Evolutionary conservation across 2,329 filamentous ascomycete genomes (phyloP), one percentile per base, ranked within the genome.

Genomic region (Macrophomina phaseolina): DNA sequence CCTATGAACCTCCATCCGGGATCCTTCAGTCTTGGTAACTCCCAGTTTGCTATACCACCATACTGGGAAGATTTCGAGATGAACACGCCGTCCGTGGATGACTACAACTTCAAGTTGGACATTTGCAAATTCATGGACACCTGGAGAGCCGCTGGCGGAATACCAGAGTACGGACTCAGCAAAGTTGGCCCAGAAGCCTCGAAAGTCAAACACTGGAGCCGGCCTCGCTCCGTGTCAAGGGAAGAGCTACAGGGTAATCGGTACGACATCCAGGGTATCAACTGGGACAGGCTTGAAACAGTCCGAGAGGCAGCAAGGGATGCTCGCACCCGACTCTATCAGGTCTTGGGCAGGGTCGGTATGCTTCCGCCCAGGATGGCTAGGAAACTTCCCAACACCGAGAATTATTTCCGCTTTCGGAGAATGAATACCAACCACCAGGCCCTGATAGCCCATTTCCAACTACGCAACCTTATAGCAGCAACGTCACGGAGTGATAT

Each of bases 391-490:
- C 78, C 77, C 8, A 75, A 75, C 45, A 77, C 75, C 1, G 84
- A 84, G 68, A 76, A 73, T 23, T 84, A 80, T 69, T 86, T 85
- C 73, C 78, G 76, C 4, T 83, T 82, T 65, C 79, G 79, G 51
- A 77, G 81, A 36, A 84, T 84, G 78, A 81, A 83, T 68, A 84
- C 82, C 0, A 76, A 76, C 11, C 81, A 84, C 68, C 81, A 79
- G 64, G 81, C 84, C 4, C 80, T 78, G n/a, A 81, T 85, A 55
- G 81, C 83, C 36, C 86, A 89, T 72, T 88, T 87, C 69, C 86
- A 89, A 70, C 80, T 89, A 3, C 85, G 86, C 14, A 87, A 88
- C 69, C 75, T 87, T 8, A 79, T 89, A 71, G 83, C 84, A 5
- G 82, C 84, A 3, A 83, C 81, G 8, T 83, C 83, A 12, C 82